phyloP scores from a whole-genome alignment of 108 stramenopile species.

The Schizochytrium sp. region DNA sequence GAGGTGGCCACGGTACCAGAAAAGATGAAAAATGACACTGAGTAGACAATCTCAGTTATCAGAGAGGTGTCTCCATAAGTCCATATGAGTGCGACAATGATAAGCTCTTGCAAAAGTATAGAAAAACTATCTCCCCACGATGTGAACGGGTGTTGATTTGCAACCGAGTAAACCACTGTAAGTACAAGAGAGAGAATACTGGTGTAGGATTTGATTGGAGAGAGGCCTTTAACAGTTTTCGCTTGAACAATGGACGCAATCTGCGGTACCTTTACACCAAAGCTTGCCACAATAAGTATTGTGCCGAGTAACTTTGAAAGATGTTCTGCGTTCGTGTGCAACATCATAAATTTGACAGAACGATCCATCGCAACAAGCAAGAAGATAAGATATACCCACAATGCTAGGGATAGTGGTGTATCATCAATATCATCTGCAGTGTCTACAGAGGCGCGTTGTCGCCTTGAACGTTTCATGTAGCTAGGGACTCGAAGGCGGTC shows the following conservation, averaged over 20 bases:
- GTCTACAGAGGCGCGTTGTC: background rate
- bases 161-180: constrained; percentile 14
- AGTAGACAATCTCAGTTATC: background rate
- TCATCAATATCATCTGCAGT: background rate
- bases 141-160: constrained; percentile 35
- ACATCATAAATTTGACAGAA: background rate
- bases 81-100: constrained; percentile 49
- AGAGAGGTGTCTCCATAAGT: constrained; percentile 8
- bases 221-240: constrained; percentile 40
- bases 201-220: constrained; percentile 12
- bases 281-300: constrained; percentile 22
- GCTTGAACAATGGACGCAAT: background rate
- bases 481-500: background rate
- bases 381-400: constrained; percentile 54
- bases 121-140: constrained; percentile 54
- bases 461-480: background rate
- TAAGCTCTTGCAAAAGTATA: constrained; percentile 31
- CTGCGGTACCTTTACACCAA: constrained; percentile 58
- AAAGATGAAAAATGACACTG: background rate
- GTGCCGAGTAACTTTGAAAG: constrained; percentile 2
- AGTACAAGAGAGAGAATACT: background rate
- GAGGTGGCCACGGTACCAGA: background rate
- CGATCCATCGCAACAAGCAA: constrained; percentile 18
- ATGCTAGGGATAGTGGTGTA: background rate
- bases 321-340: background rate